Percentiles rank a stretch among this genome's conserved stretches.
phyloP scores from a whole-genome alignment of 768 basidiomycete genomes.

The Cyclocybe aegerita region DNA sequence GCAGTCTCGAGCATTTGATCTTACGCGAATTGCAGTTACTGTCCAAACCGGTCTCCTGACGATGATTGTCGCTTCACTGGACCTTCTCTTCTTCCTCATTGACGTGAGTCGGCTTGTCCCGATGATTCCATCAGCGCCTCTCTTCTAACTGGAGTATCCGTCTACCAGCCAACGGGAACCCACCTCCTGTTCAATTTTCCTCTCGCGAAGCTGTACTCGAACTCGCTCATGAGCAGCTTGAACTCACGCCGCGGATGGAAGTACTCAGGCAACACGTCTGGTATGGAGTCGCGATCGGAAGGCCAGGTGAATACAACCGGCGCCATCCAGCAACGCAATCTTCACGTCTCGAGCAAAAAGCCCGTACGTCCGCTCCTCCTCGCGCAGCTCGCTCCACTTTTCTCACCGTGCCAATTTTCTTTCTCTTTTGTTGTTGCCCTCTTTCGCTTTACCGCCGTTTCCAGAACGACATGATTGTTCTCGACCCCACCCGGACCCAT shows the following conservation, averaged over 20 bases:
- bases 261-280: neutral
- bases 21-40: conserved; percentile 25
- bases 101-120: conserved; percentile 15
- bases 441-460: no score
- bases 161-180: conserved; percentile 7
- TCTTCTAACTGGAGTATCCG: neutral
- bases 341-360: no score
- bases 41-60: conserved; percentile 37
- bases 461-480: no score
- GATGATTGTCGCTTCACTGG: conserved; percentile 30
- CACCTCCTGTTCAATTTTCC: conserved; percentile 21
- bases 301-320: no score
- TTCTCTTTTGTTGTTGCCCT: no score
- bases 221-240: conserved; percentile 22
- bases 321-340: no score
- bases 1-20: neutral
- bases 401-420: no score
- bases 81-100: conserved; percentile 32
- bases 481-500: neutral
- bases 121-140: no score
- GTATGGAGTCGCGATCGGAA: no score
- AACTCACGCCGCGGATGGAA: conserved; percentile 12
- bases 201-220: conserved; percentile 18
- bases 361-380: no score
- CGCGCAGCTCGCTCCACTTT: no score